Evolutionary conservation across 2,329 filamentous ascomycete genomes (phyloP), one percentile per base, ranked within the genome.

Genomic region (Talaromyces piceae): DNA sequence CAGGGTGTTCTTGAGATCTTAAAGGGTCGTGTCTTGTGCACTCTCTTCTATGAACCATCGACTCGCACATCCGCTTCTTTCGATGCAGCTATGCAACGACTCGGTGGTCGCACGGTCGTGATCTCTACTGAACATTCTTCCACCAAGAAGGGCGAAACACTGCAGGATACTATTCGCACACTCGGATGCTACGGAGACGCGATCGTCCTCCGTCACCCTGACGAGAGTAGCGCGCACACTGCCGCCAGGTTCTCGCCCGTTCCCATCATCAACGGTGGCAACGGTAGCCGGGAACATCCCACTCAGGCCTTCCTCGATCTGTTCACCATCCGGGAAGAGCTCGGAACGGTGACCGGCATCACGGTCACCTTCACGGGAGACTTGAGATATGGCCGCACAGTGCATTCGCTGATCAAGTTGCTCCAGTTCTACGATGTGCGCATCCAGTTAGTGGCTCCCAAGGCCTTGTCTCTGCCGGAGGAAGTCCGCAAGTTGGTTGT

Each of bases 231-330:
- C 55, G 88, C 89, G 23, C 83, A 90, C 47, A 81, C 86, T 47
- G 93, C 91, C 1, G 84, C 86, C 62, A 91, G 91, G 67, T 95
- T 86, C 74, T 90, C 88, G 41, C 83, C 86, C 13, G 88, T 96
- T 0, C 93, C 93, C 1, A 84, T 98, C 64, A 91, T 98, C 77
- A 98, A 98, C 67, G 93, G 90, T 58, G 93, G 93, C 47, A 98
- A 98, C 67, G 93, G 93, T 57, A 90, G 87, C 72, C 84, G 88
- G 62, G 93, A 98, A 75, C 93, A 98, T 73, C 93, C 93, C 0
- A 98, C 93, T 0, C 93, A 98, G 73, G 93, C 93, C 0, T 93
- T 98, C 79, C 77, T 98, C 20, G 93, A 98, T 64, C 84, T 98
- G 52, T 98, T 96, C 77, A 97, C 93, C 50, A 98, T 98, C 65